Evolutionary conservation across 2,329 filamentous ascomycete genomes (phyloP).

Genomic region (Pyrenophora graminea): DNA sequence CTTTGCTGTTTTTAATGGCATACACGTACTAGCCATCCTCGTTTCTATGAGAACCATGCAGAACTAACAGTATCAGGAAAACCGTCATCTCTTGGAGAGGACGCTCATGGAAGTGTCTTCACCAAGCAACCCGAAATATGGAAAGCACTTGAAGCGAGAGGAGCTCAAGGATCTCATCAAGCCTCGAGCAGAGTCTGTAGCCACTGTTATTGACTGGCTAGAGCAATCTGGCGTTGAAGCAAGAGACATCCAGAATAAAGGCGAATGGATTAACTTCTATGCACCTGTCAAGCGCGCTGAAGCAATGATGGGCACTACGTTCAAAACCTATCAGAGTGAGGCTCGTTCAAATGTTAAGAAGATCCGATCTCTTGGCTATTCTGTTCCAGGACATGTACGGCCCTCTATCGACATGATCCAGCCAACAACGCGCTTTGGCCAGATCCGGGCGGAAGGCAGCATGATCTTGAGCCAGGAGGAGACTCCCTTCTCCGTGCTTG

Average conservation of each 20-base stretch:
- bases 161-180: constrained; percentile 61
- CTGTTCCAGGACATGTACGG: constrained; percentile 61
- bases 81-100: constrained; percentile 59
- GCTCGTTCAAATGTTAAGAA: constrained; percentile 49
- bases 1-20: too few relatives aligned
- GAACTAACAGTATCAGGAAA: constrained; percentile 50
- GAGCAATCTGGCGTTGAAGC: constrained; percentile 53
- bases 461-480: constrained; percentile 39
- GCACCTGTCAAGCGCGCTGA: constrained; percentile 59
- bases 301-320: constrained; percentile 60
- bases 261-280: constrained; percentile 66
- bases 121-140: constrained; percentile 63
- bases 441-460: constrained; percentile 51
- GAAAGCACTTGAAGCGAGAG: constrained; percentile 64
- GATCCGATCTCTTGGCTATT: constrained; percentile 64
- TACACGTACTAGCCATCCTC: too few relatives aligned
- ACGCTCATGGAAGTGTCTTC: constrained; percentile 65
- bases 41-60: not conserved
- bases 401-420: constrained; percentile 65
- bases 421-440: constrained; percentile 67
- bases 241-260: constrained; percentile 54
- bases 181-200: constrained; percentile 54
- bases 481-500: constrained; percentile 23
- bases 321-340: constrained; percentile 59
- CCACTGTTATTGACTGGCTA: constrained; percentile 62